phyloP scores from a whole-genome alignment of 2,329 filamentous ascomycete genomes.

The Hymenotorrendiella dingleyae region DNA sequence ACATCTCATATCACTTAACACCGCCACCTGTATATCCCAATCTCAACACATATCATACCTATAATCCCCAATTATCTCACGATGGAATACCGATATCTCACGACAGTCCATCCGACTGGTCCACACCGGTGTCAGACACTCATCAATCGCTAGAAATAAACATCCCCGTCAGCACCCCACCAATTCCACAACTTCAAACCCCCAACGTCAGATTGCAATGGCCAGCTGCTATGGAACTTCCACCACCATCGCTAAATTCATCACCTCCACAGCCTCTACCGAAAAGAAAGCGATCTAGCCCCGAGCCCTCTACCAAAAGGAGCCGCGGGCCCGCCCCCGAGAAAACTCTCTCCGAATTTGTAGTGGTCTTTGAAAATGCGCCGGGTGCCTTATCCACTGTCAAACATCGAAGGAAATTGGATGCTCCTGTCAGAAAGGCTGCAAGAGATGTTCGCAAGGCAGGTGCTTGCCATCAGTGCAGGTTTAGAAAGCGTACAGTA shows the following conservation, averaged over 20 bases:
- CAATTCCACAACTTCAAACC: neutral
- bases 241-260: neutral
- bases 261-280: neutral
- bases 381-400: slow-evolving; percentile 20
- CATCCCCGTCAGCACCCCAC: neutral
- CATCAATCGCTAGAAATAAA: neutral
- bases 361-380: slow-evolving; percentile 23
- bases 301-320: slow-evolving; percentile 12
- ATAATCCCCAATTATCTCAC: neutral
- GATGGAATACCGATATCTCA: neutral
- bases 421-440: slow-evolving; percentile 22
- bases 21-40: neutral
- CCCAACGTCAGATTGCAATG: slow-evolving; percentile 9
- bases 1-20: neutral
- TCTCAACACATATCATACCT: neutral
- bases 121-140: too few relatives aligned
- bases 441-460: slow-evolving; percentile 24
- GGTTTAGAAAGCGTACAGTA: slow-evolving; percentile 26
- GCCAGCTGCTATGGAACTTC: slow-evolving; percentile 5
- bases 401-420: slow-evolving; percentile 19
- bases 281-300: slow-evolving; percentile 15
- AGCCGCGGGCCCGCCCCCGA: neutral
- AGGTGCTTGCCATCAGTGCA: slow-evolving; percentile 27
- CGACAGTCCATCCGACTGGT: too few relatives aligned
- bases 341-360: slow-evolving; percentile 16